Percentiles rank a stretch among this genome's conserved stretches.
Evolutionary conservation across 225 moss, liverwort and hornwort genomes (phyloP).

Genomic region (Physcomitrium patens): DNA sequence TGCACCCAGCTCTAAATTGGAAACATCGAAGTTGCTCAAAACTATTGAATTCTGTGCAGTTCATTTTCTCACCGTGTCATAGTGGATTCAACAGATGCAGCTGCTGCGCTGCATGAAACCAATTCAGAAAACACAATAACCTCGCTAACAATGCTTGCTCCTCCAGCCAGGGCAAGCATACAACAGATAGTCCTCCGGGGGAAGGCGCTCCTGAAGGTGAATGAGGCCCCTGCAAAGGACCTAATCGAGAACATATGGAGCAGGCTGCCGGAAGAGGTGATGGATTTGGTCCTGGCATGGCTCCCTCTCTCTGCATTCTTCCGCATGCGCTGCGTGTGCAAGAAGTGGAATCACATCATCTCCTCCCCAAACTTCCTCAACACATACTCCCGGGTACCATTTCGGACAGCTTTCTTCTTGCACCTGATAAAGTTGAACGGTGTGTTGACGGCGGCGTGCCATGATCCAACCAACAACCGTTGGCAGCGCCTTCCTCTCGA

Average conservation of each 20-base stretch:
- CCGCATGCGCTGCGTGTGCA: constrained; percentile 72
- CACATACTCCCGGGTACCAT: constrained; percentile 64
- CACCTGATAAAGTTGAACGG: constrained; percentile 59
- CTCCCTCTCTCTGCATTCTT: constrained; percentile 60
- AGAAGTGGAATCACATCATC: constrained; percentile 62
- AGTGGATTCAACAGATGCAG: background rate
- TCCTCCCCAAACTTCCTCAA: constrained; percentile 58
- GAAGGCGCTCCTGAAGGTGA: constrained; percentile 37
- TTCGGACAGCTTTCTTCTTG: constrained; percentile 58
- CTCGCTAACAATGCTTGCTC: background rate
- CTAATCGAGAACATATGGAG: constrained; percentile 56
- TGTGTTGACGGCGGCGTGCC: constrained; percentile 65
- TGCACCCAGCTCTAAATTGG: background rate
- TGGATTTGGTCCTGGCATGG: constrained; percentile 65
- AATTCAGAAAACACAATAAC: background rate
- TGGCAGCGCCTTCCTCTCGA: constrained; percentile 65
- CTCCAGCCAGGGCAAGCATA: constrained; percentile 17
- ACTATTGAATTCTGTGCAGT: background rate
- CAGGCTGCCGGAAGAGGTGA: constrained; percentile 65
- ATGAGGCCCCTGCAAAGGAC: constrained; percentile 21
- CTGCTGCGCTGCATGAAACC: background rate
- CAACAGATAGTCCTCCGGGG: constrained; percentile 48
- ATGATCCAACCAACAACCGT: constrained; percentile 54
- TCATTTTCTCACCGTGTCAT: background rate
- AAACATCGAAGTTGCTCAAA: background rate